Evolutionary conservation across 2,329 filamentous ascomycete genomes (phyloP).

Genomic region (Passalora sequoiae): DNA sequence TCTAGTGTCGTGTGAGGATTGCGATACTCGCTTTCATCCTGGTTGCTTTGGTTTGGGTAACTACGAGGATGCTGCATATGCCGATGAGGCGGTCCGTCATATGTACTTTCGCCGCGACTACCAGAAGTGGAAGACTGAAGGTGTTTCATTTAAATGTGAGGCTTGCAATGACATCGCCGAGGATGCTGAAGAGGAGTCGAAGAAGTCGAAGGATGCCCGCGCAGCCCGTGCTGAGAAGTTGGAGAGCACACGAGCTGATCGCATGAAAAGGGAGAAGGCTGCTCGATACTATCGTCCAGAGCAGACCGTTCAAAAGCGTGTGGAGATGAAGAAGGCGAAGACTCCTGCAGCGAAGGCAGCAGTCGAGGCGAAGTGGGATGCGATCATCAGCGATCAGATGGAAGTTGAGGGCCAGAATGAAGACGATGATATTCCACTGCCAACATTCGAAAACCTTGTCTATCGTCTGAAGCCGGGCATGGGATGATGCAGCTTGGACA

Average conservation of each 20-base stretch:
- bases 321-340: background rate
- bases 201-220: background rate
- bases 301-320: background rate
- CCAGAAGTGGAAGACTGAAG: background rate
- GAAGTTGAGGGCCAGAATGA: background rate
- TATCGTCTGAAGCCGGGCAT: too few relatives aligned
- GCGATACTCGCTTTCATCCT: background rate
- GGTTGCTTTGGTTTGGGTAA: background rate
- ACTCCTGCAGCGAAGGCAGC: background rate
- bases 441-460: too few relatives aligned
- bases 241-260: background rate
- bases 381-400: constrained; percentile 1
- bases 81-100: background rate
- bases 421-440: background rate
- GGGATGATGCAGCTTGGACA: too few relatives aligned
- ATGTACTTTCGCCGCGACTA: background rate
- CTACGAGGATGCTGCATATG: background rate
- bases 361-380: constrained; percentile 1
- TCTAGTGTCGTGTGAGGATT: background rate
- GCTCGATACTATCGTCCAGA: background rate
- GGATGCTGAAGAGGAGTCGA: background rate
- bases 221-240: background rate
- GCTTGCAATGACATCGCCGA: background rate
- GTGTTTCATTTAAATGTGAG: background rate
- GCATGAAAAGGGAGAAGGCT: background rate